These are phyloP conservation scores for Aureobasidium sp. DNA, from an alignment of 2,329 filamentous ascomycete genomes.

Conservation along the genomic window DNA sequence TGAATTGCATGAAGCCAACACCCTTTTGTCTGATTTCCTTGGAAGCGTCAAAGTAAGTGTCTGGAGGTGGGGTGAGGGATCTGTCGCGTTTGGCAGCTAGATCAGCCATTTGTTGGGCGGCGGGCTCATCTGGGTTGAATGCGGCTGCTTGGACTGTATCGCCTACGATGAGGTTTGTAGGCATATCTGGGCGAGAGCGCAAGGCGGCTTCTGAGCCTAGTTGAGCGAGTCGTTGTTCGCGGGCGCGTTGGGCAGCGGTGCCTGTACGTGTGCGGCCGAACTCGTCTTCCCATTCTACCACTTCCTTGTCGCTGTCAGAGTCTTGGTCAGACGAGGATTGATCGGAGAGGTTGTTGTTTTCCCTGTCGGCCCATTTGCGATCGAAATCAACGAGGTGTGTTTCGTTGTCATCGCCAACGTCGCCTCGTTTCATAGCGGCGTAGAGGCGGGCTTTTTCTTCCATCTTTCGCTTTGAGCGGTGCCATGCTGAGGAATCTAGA, in stretches of 20 bases:
- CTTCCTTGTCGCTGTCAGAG: constrained; percentile 56
- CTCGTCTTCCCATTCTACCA: constrained; percentile 92
- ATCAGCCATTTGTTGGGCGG: constrained; percentile 76
- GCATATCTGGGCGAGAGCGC: constrained; percentile 70
- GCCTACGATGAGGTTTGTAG: constrained; percentile 81
- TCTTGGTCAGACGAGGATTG: constrained; percentile 42
- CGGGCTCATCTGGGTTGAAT: constrained; percentile 77
- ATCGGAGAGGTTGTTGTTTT: constrained; percentile 42
- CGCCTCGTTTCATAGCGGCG: constrained; percentile 90
- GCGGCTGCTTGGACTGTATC: constrained; percentile 86
- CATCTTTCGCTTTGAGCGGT: constrained; percentile 82
- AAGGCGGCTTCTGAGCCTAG: constrained; percentile 57
- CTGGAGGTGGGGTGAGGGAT: constrained; percentile 80
- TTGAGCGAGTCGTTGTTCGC: constrained; percentile 65
- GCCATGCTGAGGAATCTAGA: constrained; percentile 63
- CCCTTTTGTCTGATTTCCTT: constrained; percentile 89
- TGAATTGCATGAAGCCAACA: constrained; percentile 93
- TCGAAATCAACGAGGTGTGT: constrained; percentile 90
- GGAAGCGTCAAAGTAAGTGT: constrained; percentile 86
- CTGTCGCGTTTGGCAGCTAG: constrained; percentile 83
- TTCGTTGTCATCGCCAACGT: constrained; percentile 70
- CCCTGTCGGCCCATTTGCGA: constrained; percentile 76
- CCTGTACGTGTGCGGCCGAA: constrained; percentile 85
- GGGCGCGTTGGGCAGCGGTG: constrained; percentile 73
- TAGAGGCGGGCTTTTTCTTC: constrained; percentile 92